Evolutionary conservation across 306 rosid species (phyloP), one percentile per base, ranked within the genome.

Genomic region (Medicago truncatula): DNA sequence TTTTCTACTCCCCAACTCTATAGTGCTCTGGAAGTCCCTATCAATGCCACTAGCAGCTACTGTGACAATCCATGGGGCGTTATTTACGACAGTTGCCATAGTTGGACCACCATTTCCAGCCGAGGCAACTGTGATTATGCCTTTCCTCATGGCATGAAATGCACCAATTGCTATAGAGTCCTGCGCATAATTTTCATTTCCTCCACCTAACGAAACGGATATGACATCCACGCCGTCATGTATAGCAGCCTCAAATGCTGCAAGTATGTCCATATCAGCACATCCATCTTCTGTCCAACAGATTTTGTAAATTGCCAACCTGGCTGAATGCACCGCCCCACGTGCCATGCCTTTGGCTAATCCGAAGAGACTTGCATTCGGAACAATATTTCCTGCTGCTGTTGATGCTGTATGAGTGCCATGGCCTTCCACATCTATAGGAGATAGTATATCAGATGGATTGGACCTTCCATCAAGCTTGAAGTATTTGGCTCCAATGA

Each of bases 41-140:
- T 92, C 97, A 80, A 90, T 87, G 57, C 90, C 89, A 74, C 96
- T 88, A 17, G 98, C 98, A 15, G 87, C 97, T n/a, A 95, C 96
- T 0, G 98, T 95, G 3, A 94, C 75, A 6, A 94, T 69, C 98
- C 98, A 94, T 1, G 98, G 98, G 1, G 97, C 98, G 58, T 63
- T 78, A 76, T 94, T 94, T 1, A 75, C 15, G 34, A 94, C 85
- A n/a, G 70, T 76, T 15, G 76, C 87, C 71, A 82, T 15, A 39
- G 17, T 20, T 5, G 98, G 98, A 9, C 98, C 97, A 58, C 73
- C 86, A 69, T 94, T 94, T 41, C 97, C 98, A 0, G 93, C 97
- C 0, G 97, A 88, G 6, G 97, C 86, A 54, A 87, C 87, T 0
- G 97, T 94, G 79, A 88, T 72, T 18, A 94, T 89, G 25, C 96